phyloP scores from a whole-genome alignment of 805 yeast genomes.

The Vanderwaltozyma verrucispora region DNA sequence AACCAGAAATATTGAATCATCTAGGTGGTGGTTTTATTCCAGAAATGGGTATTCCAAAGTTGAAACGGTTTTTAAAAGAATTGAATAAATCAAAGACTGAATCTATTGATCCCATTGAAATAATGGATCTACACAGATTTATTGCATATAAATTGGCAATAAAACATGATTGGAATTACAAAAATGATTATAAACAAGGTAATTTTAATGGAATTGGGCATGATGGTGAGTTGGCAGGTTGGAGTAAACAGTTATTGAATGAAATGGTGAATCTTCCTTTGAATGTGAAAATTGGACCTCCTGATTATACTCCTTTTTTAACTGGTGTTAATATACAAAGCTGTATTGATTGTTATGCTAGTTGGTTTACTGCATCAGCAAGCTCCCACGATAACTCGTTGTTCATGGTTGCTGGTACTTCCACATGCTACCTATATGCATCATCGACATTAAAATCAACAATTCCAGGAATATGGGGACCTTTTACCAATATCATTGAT shows the following conservation, averaged over 20 bases:
- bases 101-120: conserved; percentile 26
- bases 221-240: conserved; percentile 52
- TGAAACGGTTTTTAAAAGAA: conserved; percentile 30
- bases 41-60: conserved; percentile 50
- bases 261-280: conserved; percentile 12
- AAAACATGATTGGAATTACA: conserved; percentile 9
- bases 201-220: conserved; percentile 30
- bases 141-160: conserved; percentile 24
- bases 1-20: conserved; percentile 9
- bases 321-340: conserved; percentile 32
- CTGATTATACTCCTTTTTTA: background rate
- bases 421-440: conserved; percentile 40
- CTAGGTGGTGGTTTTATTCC: conserved; percentile 41
- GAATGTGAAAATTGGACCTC: conserved; percentile 19
- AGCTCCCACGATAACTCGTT: conserved; percentile 19
- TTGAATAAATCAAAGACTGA: conserved; percentile 6
- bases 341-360: conserved; percentile 50
- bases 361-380: conserved; percentile 34
- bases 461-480: conserved; percentile 51
- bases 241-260: conserved; percentile 29
- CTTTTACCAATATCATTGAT: conserved; percentile 33
- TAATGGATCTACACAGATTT: conserved; percentile 45
- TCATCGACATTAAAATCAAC: conserved; percentile 12
- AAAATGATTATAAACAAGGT: conserved; percentile 2
- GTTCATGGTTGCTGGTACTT: conserved; percentile 52